Evolutionary conservation across 768 basidiomycete species (phyloP), one percentile per base, ranked within the genome.

Genomic region (Suillus hirtellus): DNA sequence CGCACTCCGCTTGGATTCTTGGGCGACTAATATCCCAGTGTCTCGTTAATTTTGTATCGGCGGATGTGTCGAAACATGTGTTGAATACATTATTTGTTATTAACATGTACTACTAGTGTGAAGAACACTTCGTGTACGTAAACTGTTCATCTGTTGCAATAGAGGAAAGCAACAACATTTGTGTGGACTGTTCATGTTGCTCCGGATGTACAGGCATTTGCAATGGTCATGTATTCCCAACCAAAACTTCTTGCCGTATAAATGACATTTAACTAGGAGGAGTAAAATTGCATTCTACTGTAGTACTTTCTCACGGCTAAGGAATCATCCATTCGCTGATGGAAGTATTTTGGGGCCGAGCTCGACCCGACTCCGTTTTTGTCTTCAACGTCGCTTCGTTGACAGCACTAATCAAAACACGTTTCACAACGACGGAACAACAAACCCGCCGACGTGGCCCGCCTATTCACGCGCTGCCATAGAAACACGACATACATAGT

Each of bases 401-500:
- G 10, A 14, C 34, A 35, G 35, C 35, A 34, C 24, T 47, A 14
- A 42, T 58, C 56, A 17, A 10, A 58, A 58, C 56, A 58, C 56
- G 56, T 58, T 58, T 42, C 56, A 42, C 56, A 58, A 42, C 38
- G 56, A 17, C 40, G 24, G 19, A 17, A 58, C 40, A 58, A 58
- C 56, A 58, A 27, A 24, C 11, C 56, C 56, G 8, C 56, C 40
- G 56, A 58, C 56, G 24, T 40, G 11, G 38, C 19, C 52, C 24
- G 24, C 40, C 56, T 58, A 40, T 42, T 31, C 7, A 40, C 4
- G 24, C 5, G 56, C 56, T 58, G 17, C 24, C 56, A 58, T 58
- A 42, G 56, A 58, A 58, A 58, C 56, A 27, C 24, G 1, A 31
- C 37, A 38, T 19, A 31, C 37, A 38, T 19, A 42, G 24, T 31